Base-by-base conservation (phyloP, 1,284 basidiomycete species). In the Apiotrichum gamsii region DNA sequence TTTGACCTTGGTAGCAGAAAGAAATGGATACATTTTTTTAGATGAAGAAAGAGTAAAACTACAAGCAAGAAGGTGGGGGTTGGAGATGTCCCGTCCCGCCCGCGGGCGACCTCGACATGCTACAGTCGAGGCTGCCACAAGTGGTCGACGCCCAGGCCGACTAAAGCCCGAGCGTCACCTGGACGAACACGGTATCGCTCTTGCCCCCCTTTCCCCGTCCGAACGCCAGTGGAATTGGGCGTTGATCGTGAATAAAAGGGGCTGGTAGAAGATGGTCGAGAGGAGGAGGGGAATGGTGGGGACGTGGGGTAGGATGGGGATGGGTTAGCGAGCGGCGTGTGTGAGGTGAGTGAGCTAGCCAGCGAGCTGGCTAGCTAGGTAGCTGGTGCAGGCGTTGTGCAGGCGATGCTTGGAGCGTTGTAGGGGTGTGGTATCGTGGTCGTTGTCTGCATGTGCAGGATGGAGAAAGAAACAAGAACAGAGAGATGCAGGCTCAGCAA, bases 161-260 rank as follows among this genome's bases (percentile, higher is more conserved):
- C 54, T 56, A 56, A 56, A 56, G 47, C 54, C 43, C 28, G 34
- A 28, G 32, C 23, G 36, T 45, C 47, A 32, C 45, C 54, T 52
- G 50, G 54, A 35, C 36, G 20, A 23, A 47, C 41, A n/a, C 40
- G 42, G 50, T 57, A 16, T 49, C 24, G 11, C 44, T 68, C 61
- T 68, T 46, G 65, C 65, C 62, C 52, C 61, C 52, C 65, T 68
- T 68, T 68, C 65, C 65, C 65, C 65, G 65, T 66, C 64, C 65
- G 59, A 52, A 45, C 46, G 50, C 61, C 61, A 57, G 61, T 54
- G 53, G 59, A 55, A 51, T 65, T 63, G 53, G 56, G 64, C 57
- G 64, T 48, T 51, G 64, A 60, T 58, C 65, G 65, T 68, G 65
- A 66, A 68, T 68, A 68, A 64, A 64, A 57, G 56, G 54, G 63